Evolutionary conservation across 768 basidiomycete species (phyloP), one percentile per base, ranked within the genome.

Genomic region (Myochromella boudieri): DNA sequence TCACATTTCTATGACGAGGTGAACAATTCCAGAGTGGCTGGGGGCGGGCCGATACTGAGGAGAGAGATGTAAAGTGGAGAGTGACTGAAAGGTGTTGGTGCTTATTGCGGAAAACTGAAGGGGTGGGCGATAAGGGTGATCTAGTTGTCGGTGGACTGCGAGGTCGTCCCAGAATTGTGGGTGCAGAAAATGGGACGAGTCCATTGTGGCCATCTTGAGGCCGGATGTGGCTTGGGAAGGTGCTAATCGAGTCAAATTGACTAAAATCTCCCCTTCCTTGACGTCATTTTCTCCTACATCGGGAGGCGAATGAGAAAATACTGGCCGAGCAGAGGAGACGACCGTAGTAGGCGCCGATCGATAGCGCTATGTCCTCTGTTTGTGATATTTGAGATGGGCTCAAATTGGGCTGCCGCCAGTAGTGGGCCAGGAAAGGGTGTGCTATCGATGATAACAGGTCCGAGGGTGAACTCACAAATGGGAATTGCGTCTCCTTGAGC

Each of bases 241-340:
- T 20, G 28, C 31, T 18, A 37, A n/a, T 22, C 17, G n/a, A 15
- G 27, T 21, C 7, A 34, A 18, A 20, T 9, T 15, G 18, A 25
- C 29, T 1, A n/a, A 21, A 17, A 27, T 31, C n/a, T 3, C 33
- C n/a, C 27, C 37, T 33, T 42, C 20, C 22, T 34, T n/a, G 24
- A 17, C 14, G 42, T 34, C 27, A 47, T 18, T 7, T 44, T 40
- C 28, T 25, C 47, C 51, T 17, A 26, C 11, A 51, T 43, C 17
- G 31, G 25, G 11, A 63, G 51, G 42, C 17, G 42, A 31, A 22
- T 45, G 25, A n/a, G 58, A 62, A 1, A 71, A 42, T 2, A 63
- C 65, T 20, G 71, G 70, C 4, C 72, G 68, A 8, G 73, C 67
- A 76, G 61, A 11, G 72, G 74, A 15, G 74, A 76, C 1, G 74